These are phyloP conservation scores for Wickerhamiella dianesei DNA, from an alignment of 805 yeast genomes.

Conservation along the genomic window DNA sequence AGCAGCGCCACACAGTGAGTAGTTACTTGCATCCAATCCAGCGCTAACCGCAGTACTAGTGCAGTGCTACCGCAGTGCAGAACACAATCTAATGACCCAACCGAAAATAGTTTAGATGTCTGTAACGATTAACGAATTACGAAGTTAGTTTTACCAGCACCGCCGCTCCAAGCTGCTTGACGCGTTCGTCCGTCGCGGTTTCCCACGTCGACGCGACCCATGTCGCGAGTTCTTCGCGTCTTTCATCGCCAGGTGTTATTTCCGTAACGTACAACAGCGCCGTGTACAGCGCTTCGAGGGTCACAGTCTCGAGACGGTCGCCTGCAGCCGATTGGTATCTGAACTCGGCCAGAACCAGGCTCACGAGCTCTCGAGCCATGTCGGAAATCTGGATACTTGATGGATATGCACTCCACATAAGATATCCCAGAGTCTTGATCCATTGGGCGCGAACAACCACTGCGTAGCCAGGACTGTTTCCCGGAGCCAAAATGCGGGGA, in stretches of 20 bases:
- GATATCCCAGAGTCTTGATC: conserved; percentile 42
- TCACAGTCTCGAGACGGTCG: conserved; percentile 9
- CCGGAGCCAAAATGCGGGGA: conserved; percentile 5
- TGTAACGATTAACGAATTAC: conserved; percentile 10
- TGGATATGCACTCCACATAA: conserved; percentile 44
- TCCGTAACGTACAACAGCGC: conserved; percentile 9
- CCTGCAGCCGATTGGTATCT: neutral
- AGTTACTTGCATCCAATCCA: too few species aligned
- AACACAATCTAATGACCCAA: too few species aligned
- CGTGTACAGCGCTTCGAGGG: conserved; percentile 24
- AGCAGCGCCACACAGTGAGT: too few species aligned
- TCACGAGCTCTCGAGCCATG: conserved; percentile 43
- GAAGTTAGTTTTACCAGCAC: conserved; percentile 20
- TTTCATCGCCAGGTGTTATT: conserved; percentile 12
- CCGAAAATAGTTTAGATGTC: too few species aligned
- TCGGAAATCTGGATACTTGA: conserved; percentile 33
- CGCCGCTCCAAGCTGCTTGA: conserved; percentile 24
- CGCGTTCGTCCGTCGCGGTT: conserved; percentile 19
- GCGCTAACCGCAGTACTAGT: too few species aligned
- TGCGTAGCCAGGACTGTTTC: conserved; percentile 12
- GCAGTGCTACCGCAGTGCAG: too few species aligned
- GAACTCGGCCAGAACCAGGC: conserved; percentile 14
- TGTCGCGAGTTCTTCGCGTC: conserved; percentile 20
- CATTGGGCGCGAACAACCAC: conserved; percentile 41
- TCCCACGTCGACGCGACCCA: conserved; percentile 25